phyloP scores from a whole-genome alignment of 2,329 filamentous ascomycete genomes.

The Gnomoniopsis smithogilvyi region DNA sequence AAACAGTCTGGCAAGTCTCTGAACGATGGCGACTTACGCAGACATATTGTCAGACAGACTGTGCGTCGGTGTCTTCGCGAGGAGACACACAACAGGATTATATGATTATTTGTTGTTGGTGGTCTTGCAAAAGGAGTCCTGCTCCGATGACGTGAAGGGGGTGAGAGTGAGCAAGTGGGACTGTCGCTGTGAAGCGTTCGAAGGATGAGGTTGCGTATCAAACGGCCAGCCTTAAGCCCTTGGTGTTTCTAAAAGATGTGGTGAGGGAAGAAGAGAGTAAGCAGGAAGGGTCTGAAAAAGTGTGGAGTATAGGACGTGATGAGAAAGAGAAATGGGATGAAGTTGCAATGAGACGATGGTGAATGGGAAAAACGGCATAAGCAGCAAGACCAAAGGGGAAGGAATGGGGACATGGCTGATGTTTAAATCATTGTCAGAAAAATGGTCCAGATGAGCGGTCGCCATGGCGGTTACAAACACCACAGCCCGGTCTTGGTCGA shows the following conservation, averaged over 20 bases:
- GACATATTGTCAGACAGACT: slow-evolving; percentile 33
- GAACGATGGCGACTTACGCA: slow-evolving; percentile 33
- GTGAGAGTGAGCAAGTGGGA: background rate
- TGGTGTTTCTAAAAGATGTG: slow-evolving; percentile 5
- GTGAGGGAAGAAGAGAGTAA: slow-evolving; percentile 1
- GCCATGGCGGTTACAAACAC: slow-evolving; percentile 15
- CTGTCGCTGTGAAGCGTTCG: slow-evolving; percentile 13
- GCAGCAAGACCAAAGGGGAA: slow-evolving; percentile 2
- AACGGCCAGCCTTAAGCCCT: slow-evolving; percentile 16
- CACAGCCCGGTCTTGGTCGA: slow-evolving; percentile 14
- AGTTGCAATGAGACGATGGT: slow-evolving; percentile 6
- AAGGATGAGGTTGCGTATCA: slow-evolving; percentile 17
- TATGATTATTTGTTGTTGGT: slow-evolving; percentile 9
- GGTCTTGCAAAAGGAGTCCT: slow-evolving; percentile 16
- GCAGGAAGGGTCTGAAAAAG: slow-evolving; percentile 6
- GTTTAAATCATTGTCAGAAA: slow-evolving; percentile 19
- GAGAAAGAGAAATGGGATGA: background rate
- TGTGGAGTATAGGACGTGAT: background rate
- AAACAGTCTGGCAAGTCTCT: slow-evolving; percentile 15
- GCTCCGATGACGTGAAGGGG: slow-evolving; percentile 12
- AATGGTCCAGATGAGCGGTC: slow-evolving; percentile 14
- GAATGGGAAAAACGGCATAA: slow-evolving; percentile 10
- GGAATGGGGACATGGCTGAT: slow-evolving; percentile 13
- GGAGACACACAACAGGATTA: slow-evolving; percentile 12
- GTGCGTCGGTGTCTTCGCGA: slow-evolving; percentile 4